Evolutionary conservation across 2,329 filamentous ascomycete genomes (phyloP), one percentile per base, ranked within the genome.

Genomic region (Claviceps spartinae): DNA sequence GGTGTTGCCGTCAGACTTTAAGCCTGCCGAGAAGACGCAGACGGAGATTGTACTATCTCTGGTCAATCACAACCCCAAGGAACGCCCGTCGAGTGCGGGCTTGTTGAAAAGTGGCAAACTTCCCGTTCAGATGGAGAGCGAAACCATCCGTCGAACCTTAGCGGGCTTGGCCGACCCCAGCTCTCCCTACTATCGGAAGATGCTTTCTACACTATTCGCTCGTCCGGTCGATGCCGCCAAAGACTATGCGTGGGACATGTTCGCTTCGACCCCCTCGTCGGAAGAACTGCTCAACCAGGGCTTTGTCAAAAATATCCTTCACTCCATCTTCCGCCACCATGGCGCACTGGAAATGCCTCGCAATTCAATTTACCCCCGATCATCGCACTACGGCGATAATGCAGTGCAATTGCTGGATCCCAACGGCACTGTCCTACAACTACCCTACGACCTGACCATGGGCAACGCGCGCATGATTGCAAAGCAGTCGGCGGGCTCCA

Each of bases 381-480:
- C 90, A 1, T 75, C 79, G 9, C 83, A 91, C 62, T 96, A 96
- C 62, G 62, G 73, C 46, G 63, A 77, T 48, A 86, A 86, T 59
- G 83, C 85, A 14, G 86, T 94, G 16, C 84, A 87, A 55, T 69
- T 97, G 14, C 73, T 98, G 26, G 88, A 95, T 64, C 75, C 82
- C 1, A 86, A 83, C 55, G 93, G 91, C 2, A 91, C 85, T n/a
- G 74, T 96, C 1, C 74, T 97, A 7, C 93, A 98, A 63, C 71
- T 98, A n/a, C 93, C 93, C 0, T 96, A 88, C 61, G 93, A 98
- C 65, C 72, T 97, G 22, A 95, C 89, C 2, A 75, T 97, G 56
- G 89, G 91, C 1, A 83, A 95, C 64, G 93, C 93, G 24, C 80
- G 91, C 51, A 81, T 84, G 53, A 78, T 98, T 50, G 89, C 91